Evolutionary conservation across 192 early-diverging fungal genomes (phyloP).

Genomic region (Paraglomus brasilianum): DNA sequence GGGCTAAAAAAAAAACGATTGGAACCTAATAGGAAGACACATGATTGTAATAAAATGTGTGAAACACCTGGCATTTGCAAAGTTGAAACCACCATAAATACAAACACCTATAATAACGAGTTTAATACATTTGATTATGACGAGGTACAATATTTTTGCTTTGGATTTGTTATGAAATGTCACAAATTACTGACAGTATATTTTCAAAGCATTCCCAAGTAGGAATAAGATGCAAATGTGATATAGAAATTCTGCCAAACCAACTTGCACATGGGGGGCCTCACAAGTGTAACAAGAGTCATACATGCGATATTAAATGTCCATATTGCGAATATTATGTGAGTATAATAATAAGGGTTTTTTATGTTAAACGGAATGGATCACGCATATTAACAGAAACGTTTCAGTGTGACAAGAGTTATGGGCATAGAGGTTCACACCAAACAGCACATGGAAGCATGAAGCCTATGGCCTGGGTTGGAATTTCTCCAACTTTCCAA

Average conservation of each 20-base stretch:
- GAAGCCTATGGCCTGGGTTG: neutral
- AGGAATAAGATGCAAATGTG: conserved; percentile 12
- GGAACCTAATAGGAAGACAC: conserved; percentile 26
- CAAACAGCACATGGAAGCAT: conserved; percentile 36
- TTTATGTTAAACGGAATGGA: neutral
- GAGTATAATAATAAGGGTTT: neutral
- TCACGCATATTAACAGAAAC: neutral
- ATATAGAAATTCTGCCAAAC: conserved; percentile 27
- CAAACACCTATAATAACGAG: no score
- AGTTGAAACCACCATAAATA: conserved; percentile 1
- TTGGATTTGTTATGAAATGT: neutral
- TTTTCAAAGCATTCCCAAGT: conserved; percentile 30
- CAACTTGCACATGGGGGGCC: conserved; percentile 18
- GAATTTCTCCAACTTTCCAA: neutral
- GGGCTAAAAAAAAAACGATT: no score
- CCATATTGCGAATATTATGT: conserved; percentile 30
- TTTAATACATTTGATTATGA: no score
- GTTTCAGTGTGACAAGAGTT: conserved; percentile 34
- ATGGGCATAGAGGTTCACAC: conserved; percentile 32
- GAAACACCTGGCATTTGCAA: conserved; percentile 24
- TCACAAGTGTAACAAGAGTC: conserved; percentile 23
- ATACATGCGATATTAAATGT: conserved; percentile 25
- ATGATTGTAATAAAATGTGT: conserved; percentile 25
- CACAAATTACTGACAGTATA: neutral
- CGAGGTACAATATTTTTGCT: neutral